Base-by-base conservation (phyloP, 148 eudicot genomes). In the Pouteria glomerata region DNA sequence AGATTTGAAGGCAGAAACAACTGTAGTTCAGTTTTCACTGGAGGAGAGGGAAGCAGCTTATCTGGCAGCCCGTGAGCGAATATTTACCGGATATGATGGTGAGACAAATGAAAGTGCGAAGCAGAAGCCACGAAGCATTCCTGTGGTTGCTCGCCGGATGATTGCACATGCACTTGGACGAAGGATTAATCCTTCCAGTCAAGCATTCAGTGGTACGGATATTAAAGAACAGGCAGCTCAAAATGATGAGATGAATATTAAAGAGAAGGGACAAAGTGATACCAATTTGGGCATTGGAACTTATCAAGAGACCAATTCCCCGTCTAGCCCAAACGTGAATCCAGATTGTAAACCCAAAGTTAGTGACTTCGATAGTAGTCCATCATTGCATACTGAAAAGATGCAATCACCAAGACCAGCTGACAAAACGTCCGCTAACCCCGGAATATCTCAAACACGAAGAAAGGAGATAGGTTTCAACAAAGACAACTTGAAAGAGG, bases 71-170 rank as follows among this genome's bases (percentile, higher is more conserved):
- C 90, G 99, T 27, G 87, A 86, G 64, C 87, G 97, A 12, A 94
- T 94, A 27, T 94, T 89, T 78, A 79, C 88, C 24, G 75, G 73
- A 44, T 83, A 77, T 59, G 82, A 76, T 41, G 75, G 73, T 51
- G 85, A 79, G 70, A 73, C 39, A 29, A 76, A 78, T 71, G 81
- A 77, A 60, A 35, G 63, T 53, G 51, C 68, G 3, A 84, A 84
- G 81, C 85, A 84, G 73, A 88, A 84, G 71, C 96, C 94, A 30
- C 82, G 76, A 57, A 73, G 81, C 61, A 77, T 73, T 83, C 97
- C 97, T 73, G 85, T 83, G 48, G 96, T 92, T 73, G 99, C 99
- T 30, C 97, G 90, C 50, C 99, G 99, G 61, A 95, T 95, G 99
- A 95, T 95, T 65, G 83, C 96, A 41, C 97, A 86, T 83, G 99